phyloP scores from a whole-genome alignment of 768 basidiomycete species.

The Boletus vinaceobasis region DNA sequence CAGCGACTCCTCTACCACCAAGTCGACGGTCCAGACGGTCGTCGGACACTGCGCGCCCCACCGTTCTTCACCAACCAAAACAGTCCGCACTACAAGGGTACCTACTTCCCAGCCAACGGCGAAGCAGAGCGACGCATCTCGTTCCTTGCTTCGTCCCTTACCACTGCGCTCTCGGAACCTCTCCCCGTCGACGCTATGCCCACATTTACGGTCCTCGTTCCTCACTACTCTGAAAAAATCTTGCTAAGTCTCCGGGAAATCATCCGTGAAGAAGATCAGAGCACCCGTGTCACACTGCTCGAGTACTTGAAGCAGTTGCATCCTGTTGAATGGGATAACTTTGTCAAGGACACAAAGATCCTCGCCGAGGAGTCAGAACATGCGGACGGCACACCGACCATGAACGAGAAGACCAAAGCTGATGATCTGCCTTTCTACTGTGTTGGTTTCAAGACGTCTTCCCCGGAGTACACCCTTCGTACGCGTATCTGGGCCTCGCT shows the following conservation, averaged over 20 bases:
- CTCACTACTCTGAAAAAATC: conserved; percentile 99
- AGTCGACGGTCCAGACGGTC: conserved; percentile 84
- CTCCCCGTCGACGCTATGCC: conserved; percentile 98
- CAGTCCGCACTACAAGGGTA: conserved; percentile 60
- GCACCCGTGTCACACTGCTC: conserved; percentile 92
- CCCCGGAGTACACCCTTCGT: conserved; percentile 96
- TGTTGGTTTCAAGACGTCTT: conserved; percentile 98
- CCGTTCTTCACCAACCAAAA: conserved; percentile 97
- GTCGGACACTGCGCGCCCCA: conserved; percentile 89
- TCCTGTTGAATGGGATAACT: conserved; percentile 99
- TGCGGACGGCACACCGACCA: conserved; percentile 45
- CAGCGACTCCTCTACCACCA: conserved; percentile 97
- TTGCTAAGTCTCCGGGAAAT: conserved; percentile 94
- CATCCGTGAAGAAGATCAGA: conserved; percentile 96
- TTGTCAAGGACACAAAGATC: conserved; percentile 99
- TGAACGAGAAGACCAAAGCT: conserved; percentile 78
- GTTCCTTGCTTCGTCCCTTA: conserved; percentile 97
- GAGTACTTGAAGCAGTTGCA: conserved; percentile 99
- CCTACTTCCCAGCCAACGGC: conserved; percentile 91
- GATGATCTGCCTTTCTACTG: conserved; percentile 99
- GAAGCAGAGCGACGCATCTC: conserved; percentile 98
- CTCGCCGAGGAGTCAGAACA: conserved; percentile 83
- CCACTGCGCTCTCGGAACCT: conserved; percentile 92
- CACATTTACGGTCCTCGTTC: conserved; percentile 98
- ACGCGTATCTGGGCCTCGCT: conserved; percentile 99